Conservation (phyloP, 768 basidiomycete species). For the Rhodotorula toruloides region DNA sequence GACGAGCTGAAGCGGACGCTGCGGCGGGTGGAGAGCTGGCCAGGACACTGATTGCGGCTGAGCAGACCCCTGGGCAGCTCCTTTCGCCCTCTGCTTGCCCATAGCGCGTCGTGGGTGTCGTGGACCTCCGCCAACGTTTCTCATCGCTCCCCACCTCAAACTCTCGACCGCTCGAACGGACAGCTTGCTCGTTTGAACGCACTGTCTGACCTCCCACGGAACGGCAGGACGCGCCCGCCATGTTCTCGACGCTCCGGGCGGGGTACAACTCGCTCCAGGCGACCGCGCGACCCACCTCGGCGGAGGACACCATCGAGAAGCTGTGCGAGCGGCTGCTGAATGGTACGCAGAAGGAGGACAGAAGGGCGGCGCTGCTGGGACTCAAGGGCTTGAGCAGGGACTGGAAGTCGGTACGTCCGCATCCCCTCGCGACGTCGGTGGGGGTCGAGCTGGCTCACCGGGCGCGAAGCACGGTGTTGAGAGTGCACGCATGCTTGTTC, state of each 20-base stretch:
- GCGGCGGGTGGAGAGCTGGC: slow-evolving; percentile 3
- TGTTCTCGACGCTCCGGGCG: slow-evolving; percentile 28
- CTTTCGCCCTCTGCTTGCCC: not conserved
- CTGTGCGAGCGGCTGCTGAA: slow-evolving; percentile 86
- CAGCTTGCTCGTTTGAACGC: not conserved
- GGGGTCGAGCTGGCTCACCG: too few relatives aligned
- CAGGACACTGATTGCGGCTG: slow-evolving; percentile 13
- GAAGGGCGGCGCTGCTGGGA: slow-evolving; percentile 85
- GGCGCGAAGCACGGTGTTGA: too few relatives aligned
- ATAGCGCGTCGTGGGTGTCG: too few relatives aligned
- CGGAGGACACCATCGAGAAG: slow-evolving; percentile 61
- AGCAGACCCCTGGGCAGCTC: too few relatives aligned
- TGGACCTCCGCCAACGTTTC: too few relatives aligned
- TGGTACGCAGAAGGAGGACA: slow-evolving; percentile 80
- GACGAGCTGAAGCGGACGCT: not conserved
- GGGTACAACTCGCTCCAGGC: slow-evolving; percentile 24
- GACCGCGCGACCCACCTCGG: not conserved
- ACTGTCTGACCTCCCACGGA: too few relatives aligned
- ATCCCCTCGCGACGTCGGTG: too few relatives aligned
- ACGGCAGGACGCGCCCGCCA: too few relatives aligned
- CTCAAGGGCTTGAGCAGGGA: slow-evolving; percentile 89
- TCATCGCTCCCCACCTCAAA: too few relatives aligned
- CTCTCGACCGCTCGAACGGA: not conserved
- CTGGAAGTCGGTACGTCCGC: slow-evolving; percentile 59
- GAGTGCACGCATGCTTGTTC: not conserved